Percentiles rank a stretch among this genome's conserved stretches.
Conservation (phyloP, 2,329 filamentous ascomycete genomes). For the Exophiala dermatitidis region DNA sequence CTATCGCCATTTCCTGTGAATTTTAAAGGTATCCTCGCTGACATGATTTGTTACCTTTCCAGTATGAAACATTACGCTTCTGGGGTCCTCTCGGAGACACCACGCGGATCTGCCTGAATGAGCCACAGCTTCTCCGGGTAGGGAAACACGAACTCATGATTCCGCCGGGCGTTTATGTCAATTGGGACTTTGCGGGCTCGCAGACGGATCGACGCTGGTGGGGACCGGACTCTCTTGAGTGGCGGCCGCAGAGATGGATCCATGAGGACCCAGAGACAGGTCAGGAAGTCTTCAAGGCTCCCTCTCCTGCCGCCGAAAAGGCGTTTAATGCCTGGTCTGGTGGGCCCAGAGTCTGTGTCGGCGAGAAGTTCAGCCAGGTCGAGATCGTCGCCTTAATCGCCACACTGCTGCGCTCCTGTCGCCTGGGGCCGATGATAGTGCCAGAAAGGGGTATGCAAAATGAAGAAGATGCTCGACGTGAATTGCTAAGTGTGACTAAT, state of each 20-base stretch:
- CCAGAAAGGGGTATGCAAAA: slow-evolving; percentile 9
- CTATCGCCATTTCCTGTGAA: neutral
- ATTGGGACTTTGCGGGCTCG: slow-evolving; percentile 25
- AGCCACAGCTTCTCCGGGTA: slow-evolving; percentile 17
- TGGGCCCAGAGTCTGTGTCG: slow-evolving; percentile 31
- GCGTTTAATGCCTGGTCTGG: slow-evolving; percentile 30
- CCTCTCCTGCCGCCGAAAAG: slow-evolving; percentile 8
- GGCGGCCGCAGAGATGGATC: slow-evolving; percentile 34
- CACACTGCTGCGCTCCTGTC: slow-evolving; percentile 10
- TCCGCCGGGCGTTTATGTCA: slow-evolving; percentile 21
- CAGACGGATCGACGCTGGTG: slow-evolving; percentile 30
- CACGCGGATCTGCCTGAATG: slow-evolving; percentile 11
- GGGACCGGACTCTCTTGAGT: slow-evolving; percentile 28
- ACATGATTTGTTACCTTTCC: neutral
- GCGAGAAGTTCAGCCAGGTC: slow-evolving; percentile 35
- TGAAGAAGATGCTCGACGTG: slow-evolving; percentile 9
- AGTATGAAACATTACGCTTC: slow-evolving; percentile 29
- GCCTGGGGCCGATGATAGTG: slow-evolving; percentile 11
- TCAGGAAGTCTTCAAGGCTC: slow-evolving; percentile 7
- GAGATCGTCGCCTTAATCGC: slow-evolving; percentile 33
- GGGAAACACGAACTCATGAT: slow-evolving; percentile 15
- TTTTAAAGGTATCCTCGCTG: neutral
- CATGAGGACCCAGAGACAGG: slow-evolving; percentile 5
- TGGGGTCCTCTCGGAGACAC: slow-evolving; percentile 25
- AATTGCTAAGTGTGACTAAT: slow-evolving; percentile 11